Evolutionary conservation across 2,329 filamentous ascomycete species (phyloP), one percentile per base, ranked within the genome.

Genomic region (Byssochlamys sp.): DNA sequence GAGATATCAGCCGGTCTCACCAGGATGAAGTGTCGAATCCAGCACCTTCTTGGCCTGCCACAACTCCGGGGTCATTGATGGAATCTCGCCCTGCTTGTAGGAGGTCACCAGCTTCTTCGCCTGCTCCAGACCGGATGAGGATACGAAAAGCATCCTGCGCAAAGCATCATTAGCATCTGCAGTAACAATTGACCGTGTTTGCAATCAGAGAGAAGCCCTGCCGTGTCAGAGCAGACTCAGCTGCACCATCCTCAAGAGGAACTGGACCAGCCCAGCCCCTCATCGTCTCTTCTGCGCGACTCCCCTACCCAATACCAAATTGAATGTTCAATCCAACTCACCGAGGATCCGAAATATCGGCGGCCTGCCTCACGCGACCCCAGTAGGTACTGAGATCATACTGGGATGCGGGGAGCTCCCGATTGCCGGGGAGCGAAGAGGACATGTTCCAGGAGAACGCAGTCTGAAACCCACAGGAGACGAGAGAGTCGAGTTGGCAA

Each of bases 21-120:
- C 91, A 63, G 94, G 94, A 73, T 99, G 94, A 63, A 99, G 77
- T 12, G 94, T 99, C 60, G 94, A 92, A 75, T 99, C 94, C 57
- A 97, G 89, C 63, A 96, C 85, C 81, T 96, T 96, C 83, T 99
- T 99, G 51, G 94, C 94, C 61, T 83, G 80, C 94, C 94, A 99
- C 66, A 99, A 77, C 67, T 96, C 89, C 1, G 90, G 87, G 19
- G 87, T 95, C 90, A 97, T 96, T 56, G 84, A 77, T 65, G 81
- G 65, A 60, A 89, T 78, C 74, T 89, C 84, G 64, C 91, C 91
- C 68, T 86, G 85, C 80, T 96, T 97, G 78, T 96, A 99, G 48
- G 85, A 81, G 11, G 87, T 81, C 60, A 99, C 81, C 66, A 95
- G 79, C 60, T 79, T 76, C 78, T 96, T 97, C 58, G 94, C 91